Conservation (phyloP, 2,329 filamentous ascomycete genomes). For the Fragosphaeria purpurea region DNA sequence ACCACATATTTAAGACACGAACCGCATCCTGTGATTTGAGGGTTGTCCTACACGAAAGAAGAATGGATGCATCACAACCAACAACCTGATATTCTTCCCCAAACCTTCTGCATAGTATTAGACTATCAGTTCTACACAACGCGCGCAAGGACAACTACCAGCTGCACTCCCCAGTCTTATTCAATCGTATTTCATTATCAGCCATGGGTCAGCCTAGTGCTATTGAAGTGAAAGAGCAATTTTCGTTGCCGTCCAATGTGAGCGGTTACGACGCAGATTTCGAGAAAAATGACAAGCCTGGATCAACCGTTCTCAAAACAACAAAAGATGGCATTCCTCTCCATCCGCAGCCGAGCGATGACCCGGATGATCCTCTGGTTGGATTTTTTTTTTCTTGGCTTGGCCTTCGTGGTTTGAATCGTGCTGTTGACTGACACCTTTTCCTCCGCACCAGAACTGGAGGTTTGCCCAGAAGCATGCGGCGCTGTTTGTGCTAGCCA, state of each 20-base stretch:
- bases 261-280: background rate
- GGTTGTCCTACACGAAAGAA: no score
- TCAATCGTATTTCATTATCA: no score
- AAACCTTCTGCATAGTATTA: no score
- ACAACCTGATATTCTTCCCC: no score
- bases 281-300: slow-evolving; percentile 1
- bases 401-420: no score
- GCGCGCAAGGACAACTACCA: no score
- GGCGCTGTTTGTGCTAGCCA: slow-evolving; percentile 9
- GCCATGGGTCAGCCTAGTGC: background rate
- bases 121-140: no score
- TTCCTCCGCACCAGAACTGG: slow-evolving; percentile 9
- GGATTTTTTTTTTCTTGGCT: background rate
- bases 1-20: no score
- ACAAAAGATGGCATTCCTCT: slow-evolving; percentile 3
- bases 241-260: background rate
- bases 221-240: background rate
- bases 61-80: no score
- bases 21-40: no score
- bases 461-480: slow-evolving; percentile 8
- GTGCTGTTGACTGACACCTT: no score
- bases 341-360: slow-evolving; percentile 3
- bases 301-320: background rate
- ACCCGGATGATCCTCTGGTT: slow-evolving; percentile 5
- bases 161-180: no score